Base-by-base conservation (phyloP, 78 protist species). In the Dictyostelium capitatum region DNA sequence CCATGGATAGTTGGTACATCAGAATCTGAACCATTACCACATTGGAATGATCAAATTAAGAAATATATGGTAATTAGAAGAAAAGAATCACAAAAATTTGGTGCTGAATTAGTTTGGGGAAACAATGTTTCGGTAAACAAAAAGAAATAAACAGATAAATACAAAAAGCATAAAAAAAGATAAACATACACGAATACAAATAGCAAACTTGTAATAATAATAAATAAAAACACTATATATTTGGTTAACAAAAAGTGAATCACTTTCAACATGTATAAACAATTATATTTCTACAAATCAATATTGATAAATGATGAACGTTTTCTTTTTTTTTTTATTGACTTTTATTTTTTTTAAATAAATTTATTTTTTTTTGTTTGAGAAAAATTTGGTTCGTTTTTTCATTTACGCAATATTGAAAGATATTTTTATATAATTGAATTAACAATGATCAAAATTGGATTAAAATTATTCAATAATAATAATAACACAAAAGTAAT, bases 1-100 rank as follows among this genome's bases (percentile, higher is more conserved):
- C 90, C 94, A 51, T 94, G 96, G 96, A 62, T 94, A 3, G 64
- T 67, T 4, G 82, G 75, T 32, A 37, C 48, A 10, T 30, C 48
- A 7, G 59, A 57, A 30, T 46, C 79, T 23, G 73, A 53, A 25
- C 94, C 94, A 67, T 37, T 85, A 53, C 92, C 92, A 59, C 92
- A 85, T 37, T 85, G 92, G 92, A 85, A 85, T 17, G 92, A 85
- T 47, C 82, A 85, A 62, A 85, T 85, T 64, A 85, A 85, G 48
- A 75, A 85, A 48, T 85, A 85, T 20, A 79, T 85, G 65, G 92
- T 85, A 0, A 85, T 85, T 62, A 54, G 92, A 56, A 72, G 92
- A 59, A 85, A 85, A n/a, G 92, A 85, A 48, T 32, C 57, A 19
- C 80, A 85, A 62, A 73, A 85, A 51, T 85, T 85, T 75, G 92